A percentile compares a stretch with the other conserved stretches of the same genome.
phyloP scores from a whole-genome alignment of 2,329 filamentous ascomycete species.

The Rutstroemia sydowiana region DNA sequence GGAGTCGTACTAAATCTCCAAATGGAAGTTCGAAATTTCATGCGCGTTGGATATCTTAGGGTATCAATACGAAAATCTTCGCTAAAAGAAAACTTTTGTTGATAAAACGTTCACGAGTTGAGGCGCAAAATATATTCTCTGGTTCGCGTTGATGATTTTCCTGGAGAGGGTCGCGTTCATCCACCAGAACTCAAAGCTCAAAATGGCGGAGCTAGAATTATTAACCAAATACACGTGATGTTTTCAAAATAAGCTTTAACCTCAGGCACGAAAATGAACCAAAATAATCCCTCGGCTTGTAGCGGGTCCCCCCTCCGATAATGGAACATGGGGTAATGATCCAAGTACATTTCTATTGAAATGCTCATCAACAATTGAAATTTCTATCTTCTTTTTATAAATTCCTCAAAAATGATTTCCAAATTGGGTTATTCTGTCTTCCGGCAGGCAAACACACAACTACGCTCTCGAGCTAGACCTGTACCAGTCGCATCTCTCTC shows the following conservation, averaged over 20 bases:
- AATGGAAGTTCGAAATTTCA: conserved; percentile 12
- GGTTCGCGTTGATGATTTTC: conserved; percentile 11
- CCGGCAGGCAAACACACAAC: conserved; percentile 33
- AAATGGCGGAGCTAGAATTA: conserved; percentile 8
- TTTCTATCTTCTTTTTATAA: conserved; percentile 3
- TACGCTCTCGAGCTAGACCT: conserved; percentile 33
- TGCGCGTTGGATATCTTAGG: conserved; percentile 7
- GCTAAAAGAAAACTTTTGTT: background rate
- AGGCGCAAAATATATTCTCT: conserved; percentile 9
- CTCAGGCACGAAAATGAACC: background rate
- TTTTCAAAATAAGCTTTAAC: background rate
- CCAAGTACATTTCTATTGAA: background rate
- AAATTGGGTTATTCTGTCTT: conserved; percentile 23
- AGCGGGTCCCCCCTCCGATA: conserved; percentile 3
- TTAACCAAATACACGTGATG: conserved; percentile 2
- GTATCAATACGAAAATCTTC: background rate
- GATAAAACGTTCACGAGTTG: background rate
- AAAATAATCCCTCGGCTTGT: conserved; percentile 2
- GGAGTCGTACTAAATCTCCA: conserved; percentile 10
- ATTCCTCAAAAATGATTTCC: conserved; percentile 27
- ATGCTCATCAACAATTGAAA: conserved; percentile 8
- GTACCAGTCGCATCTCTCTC: conserved; percentile 37
- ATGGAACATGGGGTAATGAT: conserved; percentile 7
- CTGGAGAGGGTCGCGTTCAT: conserved; percentile 6
- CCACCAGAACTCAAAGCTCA: conserved; percentile 4